A percentile compares a stretch with the other conserved stretches of the same genome.
Conservation (phyloP, 2,329 filamentous ascomycete species). For the Fusarium zealandicum region DNA sequence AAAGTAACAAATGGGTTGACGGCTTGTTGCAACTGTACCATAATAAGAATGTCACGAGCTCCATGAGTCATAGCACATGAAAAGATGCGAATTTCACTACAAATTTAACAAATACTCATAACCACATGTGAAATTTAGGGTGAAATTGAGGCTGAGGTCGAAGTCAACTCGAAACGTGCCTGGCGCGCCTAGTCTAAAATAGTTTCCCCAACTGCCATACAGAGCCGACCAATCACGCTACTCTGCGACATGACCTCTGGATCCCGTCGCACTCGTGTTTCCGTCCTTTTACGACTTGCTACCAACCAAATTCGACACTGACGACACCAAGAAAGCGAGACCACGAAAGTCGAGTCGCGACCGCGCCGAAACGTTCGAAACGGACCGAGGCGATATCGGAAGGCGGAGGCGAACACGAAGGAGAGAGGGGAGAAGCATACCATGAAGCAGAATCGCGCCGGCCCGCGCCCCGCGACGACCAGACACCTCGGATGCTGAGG, state of each 20-base stretch:
- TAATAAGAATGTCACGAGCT: constrained; percentile 32
- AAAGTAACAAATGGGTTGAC: constrained; percentile 28
- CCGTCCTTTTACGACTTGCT: constrained; percentile 29
- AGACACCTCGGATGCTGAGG: constrained; percentile 34
- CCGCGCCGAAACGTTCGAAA: not conserved
- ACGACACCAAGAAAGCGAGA: constrained; percentile 12
- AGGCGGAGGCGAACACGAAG: constrained; percentile 11
- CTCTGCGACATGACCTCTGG: constrained; percentile 34
- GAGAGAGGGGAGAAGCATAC: constrained; percentile 14
- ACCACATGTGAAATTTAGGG: not conserved
- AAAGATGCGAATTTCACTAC: constrained; percentile 7
- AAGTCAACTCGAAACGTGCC: too few relatives aligned
- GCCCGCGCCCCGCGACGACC: constrained; percentile 41
- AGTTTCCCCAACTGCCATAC: constrained; percentile 24
- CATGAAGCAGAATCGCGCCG: constrained; percentile 42
- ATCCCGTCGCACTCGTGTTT: constrained; percentile 38
- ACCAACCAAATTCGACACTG: constrained; percentile 23
- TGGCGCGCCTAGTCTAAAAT: constrained; percentile 16
- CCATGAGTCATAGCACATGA: constrained; percentile 21
- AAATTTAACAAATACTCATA: too few relatives aligned
- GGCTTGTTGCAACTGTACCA: constrained; percentile 21
- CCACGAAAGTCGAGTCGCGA: constrained; percentile 6
- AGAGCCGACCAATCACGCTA: constrained; percentile 30
- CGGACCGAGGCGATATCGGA: constrained; percentile 9
- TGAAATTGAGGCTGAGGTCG: not conserved